These are phyloP conservation scores for Cyamopsis tetragonoloba DNA, from an alignment of 306 rosid genomes.

Conservation along the genomic window DNA sequence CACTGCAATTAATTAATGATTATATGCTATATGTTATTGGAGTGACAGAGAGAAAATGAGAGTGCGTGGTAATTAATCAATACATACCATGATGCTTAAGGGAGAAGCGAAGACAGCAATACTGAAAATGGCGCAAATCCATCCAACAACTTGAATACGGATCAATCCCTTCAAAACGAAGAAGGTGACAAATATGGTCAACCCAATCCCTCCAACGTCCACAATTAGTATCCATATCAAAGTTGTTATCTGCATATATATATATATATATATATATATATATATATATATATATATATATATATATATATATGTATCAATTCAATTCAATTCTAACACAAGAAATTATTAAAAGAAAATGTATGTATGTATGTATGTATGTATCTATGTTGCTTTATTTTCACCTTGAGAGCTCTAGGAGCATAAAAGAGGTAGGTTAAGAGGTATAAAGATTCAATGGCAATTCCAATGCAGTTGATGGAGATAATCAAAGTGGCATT, in stretches of 20 bases:
- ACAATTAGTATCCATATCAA: conserved; percentile 34
- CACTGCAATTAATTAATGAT: conserved; percentile 54
- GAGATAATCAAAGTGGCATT: conserved; percentile 51
- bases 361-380: too few species aligned
- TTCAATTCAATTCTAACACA: too few species aligned
- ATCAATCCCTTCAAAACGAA: conserved; percentile 27
- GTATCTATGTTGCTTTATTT: too few species aligned
- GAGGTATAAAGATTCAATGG: conserved; percentile 48
- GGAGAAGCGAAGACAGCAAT: conserved; percentile 74
- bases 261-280: too few species aligned
- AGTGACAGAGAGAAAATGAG: too few species aligned
- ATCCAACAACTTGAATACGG: conserved; percentile 47
- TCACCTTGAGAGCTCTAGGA: conserved; percentile 49
- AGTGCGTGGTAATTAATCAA: too few species aligned
- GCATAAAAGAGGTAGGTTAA: conserved; percentile 44
- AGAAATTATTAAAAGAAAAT: too few species aligned
- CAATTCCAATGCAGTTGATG: conserved; percentile 54
- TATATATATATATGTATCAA: too few species aligned
- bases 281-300: too few species aligned
- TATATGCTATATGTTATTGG: too few species aligned
- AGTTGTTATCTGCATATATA: conserved; percentile 48
- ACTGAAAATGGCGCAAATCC: conserved; percentile 55
- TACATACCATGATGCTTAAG: conserved; percentile 58
- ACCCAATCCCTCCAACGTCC: conserved; percentile 34
- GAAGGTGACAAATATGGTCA: conserved; percentile 26